A percentile compares a stretch with the other conserved stretches of the same genome.
Conservation (phyloP, 148 eudicot species). For the Polygonum maritimum region DNA sequence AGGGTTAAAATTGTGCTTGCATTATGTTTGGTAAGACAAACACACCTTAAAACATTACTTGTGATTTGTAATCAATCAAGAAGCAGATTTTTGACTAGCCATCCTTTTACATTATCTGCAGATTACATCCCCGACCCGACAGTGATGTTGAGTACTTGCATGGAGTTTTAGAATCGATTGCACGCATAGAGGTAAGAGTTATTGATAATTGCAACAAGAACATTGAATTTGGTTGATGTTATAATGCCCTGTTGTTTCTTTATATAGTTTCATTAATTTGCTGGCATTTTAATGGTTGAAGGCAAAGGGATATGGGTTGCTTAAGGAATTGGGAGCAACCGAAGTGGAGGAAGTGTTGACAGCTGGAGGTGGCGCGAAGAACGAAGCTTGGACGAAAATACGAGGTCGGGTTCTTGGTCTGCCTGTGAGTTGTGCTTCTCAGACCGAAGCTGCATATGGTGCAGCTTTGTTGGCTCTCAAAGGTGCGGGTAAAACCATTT, state of each 20-base stretch:
- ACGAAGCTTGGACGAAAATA: conserved; percentile 67
- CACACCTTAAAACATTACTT: no score
- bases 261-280: background rate
- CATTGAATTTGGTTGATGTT: background rate
- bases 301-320: conserved; percentile 75
- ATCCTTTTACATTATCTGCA: conserved; percentile 13
- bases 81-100: background rate
- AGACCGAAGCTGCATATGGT: conserved; percentile 99
- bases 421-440: conserved; percentile 65
- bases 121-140: conserved; percentile 83
- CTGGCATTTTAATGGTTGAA: conserved; percentile 9
- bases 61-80: background rate
- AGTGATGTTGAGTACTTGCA: conserved; percentile 76
- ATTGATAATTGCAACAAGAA: background rate
- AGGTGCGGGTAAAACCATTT: conserved; percentile 29
- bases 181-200: conserved; percentile 73
- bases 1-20: no score
- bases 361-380: conserved; percentile 91
- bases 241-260: background rate
- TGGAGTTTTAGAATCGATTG: conserved; percentile 91
- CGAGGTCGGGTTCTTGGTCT: conserved; percentile 76
- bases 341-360: conserved; percentile 74
- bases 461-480: conserved; percentile 86
- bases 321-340: conserved; percentile 81
- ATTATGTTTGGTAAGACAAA: no score